These are phyloP conservation scores for Citrus unshiu DNA, from an alignment of 345 rosid genomes.

Conservation along the genomic window DNA sequence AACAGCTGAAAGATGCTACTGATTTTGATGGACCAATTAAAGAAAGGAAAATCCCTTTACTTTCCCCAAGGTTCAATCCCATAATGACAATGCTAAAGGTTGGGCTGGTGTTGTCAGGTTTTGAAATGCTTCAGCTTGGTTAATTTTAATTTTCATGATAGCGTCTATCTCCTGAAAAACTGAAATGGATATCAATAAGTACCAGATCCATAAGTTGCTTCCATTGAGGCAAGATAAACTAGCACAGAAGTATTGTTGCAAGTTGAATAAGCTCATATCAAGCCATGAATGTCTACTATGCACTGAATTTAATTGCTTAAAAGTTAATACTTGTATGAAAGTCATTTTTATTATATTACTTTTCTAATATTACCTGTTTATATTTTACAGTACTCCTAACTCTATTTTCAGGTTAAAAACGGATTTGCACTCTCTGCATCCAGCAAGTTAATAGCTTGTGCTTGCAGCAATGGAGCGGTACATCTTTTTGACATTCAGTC, in stretches of 20 bases:
- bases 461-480: constrained; percentile 66
- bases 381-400: constrained; percentile 4
- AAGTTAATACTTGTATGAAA: background rate
- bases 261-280: background rate
- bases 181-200: background rate
- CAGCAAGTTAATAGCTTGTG: constrained; percentile 66
- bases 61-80: background rate
- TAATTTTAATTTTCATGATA: background rate
- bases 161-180: background rate
- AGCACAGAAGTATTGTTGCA: background rate
- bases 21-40: background rate
- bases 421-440: constrained; percentile 72
- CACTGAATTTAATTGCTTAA: background rate
- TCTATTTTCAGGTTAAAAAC: constrained; percentile 60
- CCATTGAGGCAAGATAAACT: background rate
- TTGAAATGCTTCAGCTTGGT: background rate
- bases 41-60: background rate
- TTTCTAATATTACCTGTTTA: background rate
- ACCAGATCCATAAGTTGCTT: background rate
- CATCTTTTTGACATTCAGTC: constrained; percentile 42
- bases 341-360: background rate
- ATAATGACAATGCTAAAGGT: background rate
- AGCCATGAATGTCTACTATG: background rate
- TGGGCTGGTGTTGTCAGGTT: background rate
- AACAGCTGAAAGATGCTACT: constrained; percentile 2